Percentiles rank a stretch among this genome's conserved stretches.
Evolutionary conservation across 2,329 filamentous ascomycete species (phyloP).

Genomic region (Monosporascus cannonballus): DNA sequence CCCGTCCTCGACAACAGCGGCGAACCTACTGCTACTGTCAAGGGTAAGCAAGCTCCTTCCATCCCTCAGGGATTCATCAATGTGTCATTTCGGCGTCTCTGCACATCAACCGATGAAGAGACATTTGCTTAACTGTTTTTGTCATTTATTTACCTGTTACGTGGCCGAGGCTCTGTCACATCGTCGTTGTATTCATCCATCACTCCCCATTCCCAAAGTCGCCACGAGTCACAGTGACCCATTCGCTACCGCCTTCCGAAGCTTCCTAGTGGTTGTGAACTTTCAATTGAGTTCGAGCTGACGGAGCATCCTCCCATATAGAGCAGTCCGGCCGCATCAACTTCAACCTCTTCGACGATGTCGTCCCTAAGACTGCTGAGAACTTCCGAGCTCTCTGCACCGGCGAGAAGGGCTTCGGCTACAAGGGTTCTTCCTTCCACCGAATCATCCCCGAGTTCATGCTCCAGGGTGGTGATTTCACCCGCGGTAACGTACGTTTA

Average conservation of each 20-base stretch:
- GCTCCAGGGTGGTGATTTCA: constrained; percentile 96
- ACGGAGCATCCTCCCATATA: constrained; percentile 26
- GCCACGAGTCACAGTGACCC: background rate
- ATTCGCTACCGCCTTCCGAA: constrained; percentile 3
- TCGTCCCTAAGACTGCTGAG: constrained; percentile 79
- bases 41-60: constrained; percentile 46
- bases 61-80: background rate
- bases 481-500: constrained; percentile 73
- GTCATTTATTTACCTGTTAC: background rate
- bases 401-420: constrained; percentile 74
- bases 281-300: background rate
- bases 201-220: background rate
- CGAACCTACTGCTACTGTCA: constrained; percentile 46
- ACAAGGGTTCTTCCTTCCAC: constrained; percentile 81
- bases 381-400: constrained; percentile 87
- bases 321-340: constrained; percentile 74
- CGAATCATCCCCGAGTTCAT: constrained; percentile 91
- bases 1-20: constrained; percentile 59
- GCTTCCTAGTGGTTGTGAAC: constrained; percentile 7
- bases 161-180: background rate
- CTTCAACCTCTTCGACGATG: constrained; percentile 81
- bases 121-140: background rate
- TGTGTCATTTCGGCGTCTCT: too few relatives aligned
- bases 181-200: background rate
- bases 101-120: background rate